Conservation (phyloP, 352 stramenopile species). For the Phytopythium litorale region DNA sequence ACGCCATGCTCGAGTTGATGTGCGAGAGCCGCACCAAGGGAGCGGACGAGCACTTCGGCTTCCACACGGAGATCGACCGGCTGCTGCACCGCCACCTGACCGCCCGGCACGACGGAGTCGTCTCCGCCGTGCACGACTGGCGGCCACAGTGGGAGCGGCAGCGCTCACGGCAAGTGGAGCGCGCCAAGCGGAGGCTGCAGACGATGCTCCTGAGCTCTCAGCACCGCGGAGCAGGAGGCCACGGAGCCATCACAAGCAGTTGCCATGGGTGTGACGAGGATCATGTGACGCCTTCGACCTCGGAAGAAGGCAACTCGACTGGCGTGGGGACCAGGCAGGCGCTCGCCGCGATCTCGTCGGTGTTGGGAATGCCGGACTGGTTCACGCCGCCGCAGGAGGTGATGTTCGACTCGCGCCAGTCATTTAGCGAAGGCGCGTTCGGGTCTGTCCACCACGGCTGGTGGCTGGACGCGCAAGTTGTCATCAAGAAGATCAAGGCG, state of each 20-base stretch:
- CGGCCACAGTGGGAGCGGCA: background rate
- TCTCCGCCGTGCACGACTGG: background rate
- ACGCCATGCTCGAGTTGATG: background rate
- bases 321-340: background rate
- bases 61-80: conserved; percentile 1
- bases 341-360: background rate
- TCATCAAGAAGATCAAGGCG: conserved; percentile 23
- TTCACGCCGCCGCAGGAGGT: conserved; percentile 23
- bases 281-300: background rate
- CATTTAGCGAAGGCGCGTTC: conserved; percentile 26
- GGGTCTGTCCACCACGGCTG: conserved; percentile 23
- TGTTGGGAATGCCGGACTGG: conserved; percentile 8
- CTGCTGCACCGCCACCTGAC: background rate
- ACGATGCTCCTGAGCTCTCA: background rate
- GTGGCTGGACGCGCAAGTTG: conserved; percentile 23
- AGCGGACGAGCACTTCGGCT: conserved; percentile 2
- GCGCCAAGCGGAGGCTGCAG: background rate
- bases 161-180: background rate
- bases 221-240: background rate
- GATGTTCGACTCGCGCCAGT: conserved; percentile 11
- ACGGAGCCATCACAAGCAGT: background rate
- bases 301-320: background rate
- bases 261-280: background rate
- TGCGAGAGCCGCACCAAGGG: conserved; percentile 3
- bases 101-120: background rate